Conservation (phyloP, 192 early-diverging fungal genomes). For the Geranomyces variabilis region DNA sequence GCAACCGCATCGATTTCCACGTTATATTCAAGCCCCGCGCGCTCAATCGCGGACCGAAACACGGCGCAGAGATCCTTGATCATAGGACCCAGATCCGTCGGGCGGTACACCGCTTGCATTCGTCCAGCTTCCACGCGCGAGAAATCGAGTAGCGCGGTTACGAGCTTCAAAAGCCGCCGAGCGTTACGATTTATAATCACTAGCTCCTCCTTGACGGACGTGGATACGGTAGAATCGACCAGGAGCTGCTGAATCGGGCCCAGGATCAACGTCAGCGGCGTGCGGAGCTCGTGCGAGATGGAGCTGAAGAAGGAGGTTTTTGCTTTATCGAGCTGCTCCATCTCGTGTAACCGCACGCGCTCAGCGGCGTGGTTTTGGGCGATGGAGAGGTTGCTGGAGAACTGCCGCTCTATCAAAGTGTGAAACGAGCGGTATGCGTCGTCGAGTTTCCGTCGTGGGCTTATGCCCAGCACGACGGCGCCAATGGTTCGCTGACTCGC, state of each 20-base stretch:
- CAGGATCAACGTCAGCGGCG: constrained; percentile 53
- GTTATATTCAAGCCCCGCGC: not conserved
- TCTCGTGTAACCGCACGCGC: not conserved
- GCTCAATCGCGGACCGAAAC: constrained; percentile 23
- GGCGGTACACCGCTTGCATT: constrained; percentile 13
- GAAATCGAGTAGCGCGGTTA: constrained; percentile 54
- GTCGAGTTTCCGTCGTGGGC: constrained; percentile 13
- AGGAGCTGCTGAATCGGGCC: constrained; percentile 50
- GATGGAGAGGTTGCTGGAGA: constrained; percentile 5
- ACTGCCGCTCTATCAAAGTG: constrained; percentile 15
- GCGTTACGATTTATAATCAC: constrained; percentile 50
- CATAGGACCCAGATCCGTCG: constrained; percentile 1
- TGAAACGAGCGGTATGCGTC: constrained; percentile 7
- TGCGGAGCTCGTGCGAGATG: constrained; percentile 29
- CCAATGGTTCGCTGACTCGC: not conserved
- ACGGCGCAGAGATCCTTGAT: constrained; percentile 22
- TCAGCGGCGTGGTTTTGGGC: constrained; percentile 16
- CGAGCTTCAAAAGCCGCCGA: constrained; percentile 49
- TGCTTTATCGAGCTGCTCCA: constrained; percentile 23
- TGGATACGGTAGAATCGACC: constrained; percentile 7
- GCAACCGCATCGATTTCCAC: constrained; percentile 1
- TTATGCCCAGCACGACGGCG: constrained; percentile 11
- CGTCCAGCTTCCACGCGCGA: constrained; percentile 45
- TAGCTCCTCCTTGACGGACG: constrained; percentile 31
- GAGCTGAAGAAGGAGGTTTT: constrained; percentile 20